phyloP scores from a whole-genome alignment of 2,329 filamentous ascomycete species.

The Colletotrichum noveboracense region DNA sequence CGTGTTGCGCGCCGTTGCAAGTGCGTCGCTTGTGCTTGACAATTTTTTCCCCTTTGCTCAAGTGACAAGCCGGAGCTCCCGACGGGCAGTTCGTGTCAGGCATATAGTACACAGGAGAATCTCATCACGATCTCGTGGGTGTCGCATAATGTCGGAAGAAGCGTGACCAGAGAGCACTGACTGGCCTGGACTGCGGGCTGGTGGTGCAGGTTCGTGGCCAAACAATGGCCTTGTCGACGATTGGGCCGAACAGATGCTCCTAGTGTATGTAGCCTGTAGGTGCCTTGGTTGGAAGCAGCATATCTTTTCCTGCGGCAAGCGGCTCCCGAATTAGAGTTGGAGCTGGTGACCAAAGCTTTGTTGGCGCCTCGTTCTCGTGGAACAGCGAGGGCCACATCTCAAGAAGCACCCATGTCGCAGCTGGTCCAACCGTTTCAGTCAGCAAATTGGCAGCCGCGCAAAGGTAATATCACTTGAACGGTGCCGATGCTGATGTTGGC shows the following conservation, averaged over 20 bases:
- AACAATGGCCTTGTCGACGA: not conserved
- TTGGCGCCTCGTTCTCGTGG: not conserved
- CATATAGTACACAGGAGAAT: not conserved
- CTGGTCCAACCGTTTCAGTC: conserved; percentile 12
- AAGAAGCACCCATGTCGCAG: conserved; percentile 9
- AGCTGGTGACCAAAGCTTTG: conserved; percentile 18
- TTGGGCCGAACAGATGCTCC: not conserved
- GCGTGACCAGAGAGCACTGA: conserved; percentile 5
- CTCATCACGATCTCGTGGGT: not conserved
- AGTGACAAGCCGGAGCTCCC: not conserved
- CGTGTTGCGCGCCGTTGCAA: not conserved
- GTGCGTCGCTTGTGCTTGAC: not conserved
- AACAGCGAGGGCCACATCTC: not conserved
- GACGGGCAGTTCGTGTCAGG: not conserved
- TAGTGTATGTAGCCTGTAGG: not conserved
- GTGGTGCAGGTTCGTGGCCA: not conserved
- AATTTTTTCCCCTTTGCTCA: not conserved
- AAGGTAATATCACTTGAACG: not conserved
- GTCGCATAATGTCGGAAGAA: conserved; percentile 4
- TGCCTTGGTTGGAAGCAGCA: not conserved
- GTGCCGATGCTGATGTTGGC: not conserved
- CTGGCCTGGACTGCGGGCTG: not conserved
- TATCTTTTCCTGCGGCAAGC: not conserved
- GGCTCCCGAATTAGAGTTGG: conserved; percentile 12
- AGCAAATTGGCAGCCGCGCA: not conserved